Base-by-base conservation (phyloP, 805 yeast species). In the Saccharomycopsis microspora region DNA sequence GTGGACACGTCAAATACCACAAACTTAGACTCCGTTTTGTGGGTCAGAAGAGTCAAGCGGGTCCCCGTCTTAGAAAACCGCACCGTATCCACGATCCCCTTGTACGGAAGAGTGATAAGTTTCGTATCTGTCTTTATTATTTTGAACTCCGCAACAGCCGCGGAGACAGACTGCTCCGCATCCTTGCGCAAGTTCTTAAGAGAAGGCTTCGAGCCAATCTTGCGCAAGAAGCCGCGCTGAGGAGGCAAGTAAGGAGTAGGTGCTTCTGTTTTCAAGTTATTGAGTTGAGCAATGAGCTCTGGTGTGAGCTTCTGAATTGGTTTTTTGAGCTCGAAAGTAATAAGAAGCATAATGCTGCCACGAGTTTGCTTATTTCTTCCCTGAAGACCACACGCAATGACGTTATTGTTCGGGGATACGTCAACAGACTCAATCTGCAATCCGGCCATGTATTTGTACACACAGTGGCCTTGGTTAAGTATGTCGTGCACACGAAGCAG, bases 351-450 rank as follows among this genome's bases (percentile, higher is more conserved):
- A 41, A 46, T 49, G 32, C 43, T 41, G 3, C 53, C 53, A 7
- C 46, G 33, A 29, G 53, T 49, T 37, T 49, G 42, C 27, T 35
- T 70, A 59, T 85, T 94, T 49, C 79, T 75, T 0, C 95, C 90
- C 0, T 89, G 83, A 30, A 89, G 78, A 1, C 95, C 93, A 54
- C 86, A 75, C 4, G 90, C 93, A 8, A 88, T 67, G 29, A 80
- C 65, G 19, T 72, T 65, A 31, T 83, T 86, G 53, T 74, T 68
- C 0, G 78, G 75, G 5, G 90, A 75, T 1, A 87, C 68, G 32
- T 85, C 82, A 41, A 86, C 69, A 57, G 95, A 86, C 44, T 94
- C 64, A 37, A 89, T 82, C 1, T 89, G 88, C 58, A 85, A 83
- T 47, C 74, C 75, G 7, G 87, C 80, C 33, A 74, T 66, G 57